phyloP scores from a whole-genome alignment of 805 yeast species.

The Metschnikowia peoriensis region DNA sequence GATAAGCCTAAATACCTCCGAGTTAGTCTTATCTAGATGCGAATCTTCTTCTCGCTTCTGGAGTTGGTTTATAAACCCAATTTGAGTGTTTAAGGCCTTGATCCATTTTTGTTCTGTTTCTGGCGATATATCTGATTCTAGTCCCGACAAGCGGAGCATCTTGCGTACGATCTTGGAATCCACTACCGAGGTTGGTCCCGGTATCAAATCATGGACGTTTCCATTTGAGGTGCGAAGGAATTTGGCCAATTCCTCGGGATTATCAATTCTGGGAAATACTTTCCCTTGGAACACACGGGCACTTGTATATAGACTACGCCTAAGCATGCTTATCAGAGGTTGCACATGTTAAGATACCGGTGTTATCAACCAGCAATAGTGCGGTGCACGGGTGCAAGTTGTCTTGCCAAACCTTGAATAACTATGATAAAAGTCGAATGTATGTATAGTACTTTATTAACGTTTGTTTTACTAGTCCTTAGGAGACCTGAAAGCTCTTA shows the following conservation, averaged over 20 bases:
- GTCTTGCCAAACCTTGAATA: no score
- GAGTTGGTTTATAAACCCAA: conserved; percentile 48
- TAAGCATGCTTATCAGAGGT: conserved; percentile 6
- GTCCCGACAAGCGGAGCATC: conserved; percentile 49
- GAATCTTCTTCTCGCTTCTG: conserved; percentile 7
- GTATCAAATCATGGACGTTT: conserved; percentile 16
- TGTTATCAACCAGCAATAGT: neutral
- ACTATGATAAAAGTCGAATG: no score
- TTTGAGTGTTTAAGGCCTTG: conserved; percentile 43
- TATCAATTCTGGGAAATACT: conserved; percentile 7
- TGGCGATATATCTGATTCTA: conserved; percentile 29
- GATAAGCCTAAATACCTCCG: conserved; percentile 31
- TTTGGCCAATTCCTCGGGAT: conserved; percentile 6
- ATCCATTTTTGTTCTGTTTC: conserved; percentile 31
- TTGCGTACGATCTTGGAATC: conserved; percentile 23
- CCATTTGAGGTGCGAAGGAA: conserved; percentile 13
- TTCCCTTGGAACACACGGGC: conserved; percentile 1
- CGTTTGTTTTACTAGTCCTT: no score
- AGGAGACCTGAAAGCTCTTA: neutral
- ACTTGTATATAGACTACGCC: conserved; percentile 6
- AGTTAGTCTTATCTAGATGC: conserved; percentile 17
- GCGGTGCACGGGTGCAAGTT: neutral
- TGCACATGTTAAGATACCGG: neutral
- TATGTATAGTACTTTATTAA: no score
- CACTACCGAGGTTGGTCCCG: conserved; percentile 16